Percentiles rank a stretch among this genome's conserved stretches.
phyloP scores from a whole-genome alignment of 2,329 filamentous ascomycete species.

The Sclerotiophoma versabilis region DNA sequence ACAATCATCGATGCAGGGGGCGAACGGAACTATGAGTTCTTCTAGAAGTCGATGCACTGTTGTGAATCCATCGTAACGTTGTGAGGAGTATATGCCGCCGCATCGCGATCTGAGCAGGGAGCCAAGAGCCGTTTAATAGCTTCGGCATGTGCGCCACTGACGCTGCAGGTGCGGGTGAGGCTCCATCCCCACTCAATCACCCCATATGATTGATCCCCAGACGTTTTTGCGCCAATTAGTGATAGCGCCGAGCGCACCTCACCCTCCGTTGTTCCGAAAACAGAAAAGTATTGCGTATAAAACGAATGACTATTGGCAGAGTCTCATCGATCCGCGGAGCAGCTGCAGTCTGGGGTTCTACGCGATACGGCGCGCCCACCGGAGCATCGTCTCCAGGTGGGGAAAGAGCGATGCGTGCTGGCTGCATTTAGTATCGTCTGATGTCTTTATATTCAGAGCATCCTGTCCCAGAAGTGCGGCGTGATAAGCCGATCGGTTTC shows the following conservation, averaged over 20 bases:
- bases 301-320: not conserved
- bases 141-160: constrained; percentile 13
- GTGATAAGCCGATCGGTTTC: constrained; percentile 5
- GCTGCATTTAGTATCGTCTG: not conserved
- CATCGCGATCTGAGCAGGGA: constrained; percentile 9
- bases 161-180: constrained; percentile 14
- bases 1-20: not conserved
- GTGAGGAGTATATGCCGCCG: not conserved
- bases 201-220: constrained; percentile 5
- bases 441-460: not conserved
- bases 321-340: constrained; percentile 5
- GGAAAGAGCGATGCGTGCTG: constrained; percentile 4
- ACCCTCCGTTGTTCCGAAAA: not conserved
- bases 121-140: constrained; percentile 10
- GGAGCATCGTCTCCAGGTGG: constrained; percentile 1
- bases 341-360: not conserved
- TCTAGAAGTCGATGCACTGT: not conserved
- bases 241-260: not conserved
- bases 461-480: not conserved
- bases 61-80: not conserved
- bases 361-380: not conserved
- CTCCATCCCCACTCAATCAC: constrained; percentile 3
- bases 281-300: not conserved
- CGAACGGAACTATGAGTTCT: not conserved
- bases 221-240: constrained; percentile 6